A percentile compares a stretch with the other conserved stretches of the same genome.
phyloP scores from a whole-genome alignment of 768 basidiomycete genomes.

The Calocybe indica region DNA sequence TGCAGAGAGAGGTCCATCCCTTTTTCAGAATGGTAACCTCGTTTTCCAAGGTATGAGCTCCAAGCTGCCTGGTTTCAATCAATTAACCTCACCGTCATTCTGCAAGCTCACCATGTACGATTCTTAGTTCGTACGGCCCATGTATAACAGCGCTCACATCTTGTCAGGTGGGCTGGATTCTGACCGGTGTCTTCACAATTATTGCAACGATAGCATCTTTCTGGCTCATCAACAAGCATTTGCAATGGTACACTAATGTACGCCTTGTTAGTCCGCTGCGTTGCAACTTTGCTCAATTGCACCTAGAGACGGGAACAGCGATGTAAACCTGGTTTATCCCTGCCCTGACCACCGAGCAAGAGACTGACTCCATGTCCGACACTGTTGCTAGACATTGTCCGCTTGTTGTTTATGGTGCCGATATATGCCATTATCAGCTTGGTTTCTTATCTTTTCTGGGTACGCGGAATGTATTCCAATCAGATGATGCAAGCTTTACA shows the following conservation, averaged over 20 bases:
- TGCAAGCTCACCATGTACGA: slow-evolving; percentile 52
- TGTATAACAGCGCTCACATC: slow-evolving; percentile 1
- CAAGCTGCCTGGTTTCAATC: background rate
- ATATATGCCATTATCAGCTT: slow-evolving; percentile 66
- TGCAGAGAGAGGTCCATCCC: slow-evolving; percentile 27
- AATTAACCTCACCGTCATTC: background rate
- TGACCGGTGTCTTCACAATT: slow-evolving; percentile 53
- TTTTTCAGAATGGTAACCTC: slow-evolving; percentile 57
- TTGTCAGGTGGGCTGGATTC: slow-evolving; percentile 61
- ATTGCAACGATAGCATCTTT: slow-evolving; percentile 51
- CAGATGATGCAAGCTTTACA: too few species aligned
- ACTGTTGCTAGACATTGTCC: slow-evolving; percentile 50
- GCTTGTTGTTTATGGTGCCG: slow-evolving; percentile 74
- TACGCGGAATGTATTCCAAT: slow-evolving; percentile 17
- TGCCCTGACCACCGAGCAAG: background rate
- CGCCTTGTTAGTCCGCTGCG: slow-evolving; percentile 12
- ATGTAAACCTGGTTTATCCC: slow-evolving; percentile 31
- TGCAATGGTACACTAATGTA: slow-evolving; percentile 68
- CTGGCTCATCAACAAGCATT: slow-evolving; percentile 73
- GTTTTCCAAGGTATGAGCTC: slow-evolving; percentile 48
- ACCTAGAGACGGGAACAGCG: slow-evolving; percentile 63
- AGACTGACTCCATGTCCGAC: background rate
- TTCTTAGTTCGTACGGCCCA: background rate
- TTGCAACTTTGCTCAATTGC: background rate
- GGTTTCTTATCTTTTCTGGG: slow-evolving; percentile 69